Evolutionary conservation across 768 basidiomycete genomes (phyloP).

Genomic region (Dacryopinax primogenitus): DNA sequence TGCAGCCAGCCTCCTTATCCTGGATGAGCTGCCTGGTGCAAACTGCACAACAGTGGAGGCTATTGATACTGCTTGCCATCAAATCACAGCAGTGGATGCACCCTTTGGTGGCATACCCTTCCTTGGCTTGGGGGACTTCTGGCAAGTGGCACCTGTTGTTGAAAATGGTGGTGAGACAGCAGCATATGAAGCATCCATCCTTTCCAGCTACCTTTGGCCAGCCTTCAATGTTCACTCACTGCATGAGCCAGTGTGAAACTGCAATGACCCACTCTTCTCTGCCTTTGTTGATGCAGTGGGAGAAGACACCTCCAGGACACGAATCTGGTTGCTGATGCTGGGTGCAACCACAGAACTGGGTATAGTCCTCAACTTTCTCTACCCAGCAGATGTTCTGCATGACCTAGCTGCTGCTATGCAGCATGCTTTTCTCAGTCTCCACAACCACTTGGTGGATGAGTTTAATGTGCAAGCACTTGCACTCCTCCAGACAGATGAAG

Average conservation of each 20-base stretch:
- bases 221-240: slow-evolving; percentile 24
- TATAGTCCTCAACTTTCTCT: slow-evolving; percentile 24
- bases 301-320: slow-evolving; percentile 24
- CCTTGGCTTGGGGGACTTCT: slow-evolving; percentile 31
- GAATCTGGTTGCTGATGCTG: slow-evolving; percentile 21
- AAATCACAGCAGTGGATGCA: slow-evolving; percentile 21
- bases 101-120: slow-evolving; percentile 32
- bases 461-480: not conserved
- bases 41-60: slow-evolving; percentile 28
- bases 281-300: slow-evolving; percentile 32
- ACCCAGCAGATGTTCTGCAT: slow-evolving; percentile 20
- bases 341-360: slow-evolving; percentile 13
- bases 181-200: slow-evolving; percentile 30
- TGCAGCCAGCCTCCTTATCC: slow-evolving; percentile 26
- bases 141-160: slow-evolving; percentile 33
- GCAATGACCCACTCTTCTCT: slow-evolving; percentile 28
- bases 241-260: slow-evolving; percentile 29
- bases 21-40: slow-evolving; percentile 37
- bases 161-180: slow-evolving; percentile 22
- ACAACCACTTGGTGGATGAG: not conserved
- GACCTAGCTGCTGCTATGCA: slow-evolving; percentile 16
- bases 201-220: slow-evolving; percentile 28
- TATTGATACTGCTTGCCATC: slow-evolving; percentile 27
- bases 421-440: not conserved
- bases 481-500: not conserved